These are phyloP conservation scores for Apophysomyces variabilis DNA, from an alignment of 371 early-diverging fungal species.

Conservation along the genomic window DNA sequence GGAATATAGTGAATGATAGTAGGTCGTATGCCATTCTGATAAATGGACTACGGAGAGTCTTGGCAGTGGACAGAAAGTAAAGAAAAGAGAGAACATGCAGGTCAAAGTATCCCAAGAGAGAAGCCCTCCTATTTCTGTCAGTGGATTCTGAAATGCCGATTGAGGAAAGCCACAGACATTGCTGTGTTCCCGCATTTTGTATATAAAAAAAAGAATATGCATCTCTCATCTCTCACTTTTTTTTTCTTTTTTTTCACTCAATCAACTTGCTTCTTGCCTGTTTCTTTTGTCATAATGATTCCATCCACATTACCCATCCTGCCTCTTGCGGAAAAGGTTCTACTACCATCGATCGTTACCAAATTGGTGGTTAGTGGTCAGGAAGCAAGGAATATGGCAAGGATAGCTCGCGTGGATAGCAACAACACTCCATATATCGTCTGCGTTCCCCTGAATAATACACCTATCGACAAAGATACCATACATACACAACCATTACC, in stretches of 20 bases:
- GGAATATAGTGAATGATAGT: not conserved
- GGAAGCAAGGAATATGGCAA: conserved; percentile 21
- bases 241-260: not conserved
- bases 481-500: not conserved
- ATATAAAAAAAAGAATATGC: conserved; percentile 7
- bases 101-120: conserved; percentile 1
- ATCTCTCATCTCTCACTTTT: not conserved
- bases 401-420: not conserved
- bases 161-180: conserved; percentile 10
- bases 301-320: conserved; percentile 28
- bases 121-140: conserved; percentile 5
- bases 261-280: not conserved
- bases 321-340: conserved; percentile 30
- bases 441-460: conserved; percentile 29
- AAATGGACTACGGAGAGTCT: conserved; percentile 2
- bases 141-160: conserved; percentile 9
- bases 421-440: conserved; percentile 22
- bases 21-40: not conserved
- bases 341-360: conserved; percentile 37
- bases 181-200: conserved; percentile 5
- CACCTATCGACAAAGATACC: not conserved
- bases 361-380: conserved; percentile 17
- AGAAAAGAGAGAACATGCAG: not conserved
- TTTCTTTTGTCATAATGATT: not conserved
- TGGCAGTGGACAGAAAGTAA: conserved; percentile 5